Base-by-base conservation (phyloP, 768 basidiomycete species). In the Podaxis mareebaensis region DNA sequence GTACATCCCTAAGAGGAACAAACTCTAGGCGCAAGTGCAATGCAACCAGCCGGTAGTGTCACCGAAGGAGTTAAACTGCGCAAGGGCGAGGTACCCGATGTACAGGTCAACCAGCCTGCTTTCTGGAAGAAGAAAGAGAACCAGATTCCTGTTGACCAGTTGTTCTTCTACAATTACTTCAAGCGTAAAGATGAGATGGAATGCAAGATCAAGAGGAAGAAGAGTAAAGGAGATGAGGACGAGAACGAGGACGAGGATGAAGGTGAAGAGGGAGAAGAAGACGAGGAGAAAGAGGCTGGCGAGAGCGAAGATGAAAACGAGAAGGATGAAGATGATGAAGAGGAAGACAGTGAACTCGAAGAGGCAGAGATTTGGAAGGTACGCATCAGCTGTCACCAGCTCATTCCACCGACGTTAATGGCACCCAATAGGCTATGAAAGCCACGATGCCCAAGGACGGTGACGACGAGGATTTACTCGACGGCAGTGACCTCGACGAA, bases 121-220 rank as follows among this genome's bases (percentile, higher is more conserved):
- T 97, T 95, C 74, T 84, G 91, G 85, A 85, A 80, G 71, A 85
- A 80, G 73, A 84, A 81, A 67, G 81, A 78, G 24, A 82, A 85
- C 59, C 88, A 94, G 56, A 83, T 99, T 4, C 91, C 94, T 0
- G 93, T 87, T 17, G 96, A 99, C 71, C 92, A 96, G 81, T 89
- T 92, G 51, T 98, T 98, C 82, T 97, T 95, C 79, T 89, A 98
- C 74, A 88, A 88, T 68, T 98, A 86, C 78, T 98, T 97, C 73
- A 81, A 85, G 10, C 81, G 80, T 68, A 95, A 93, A 74, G 78
- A 84, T 36, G 83, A 83, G 68, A 81, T 76, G 67, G 82, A 79
- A 52, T 69, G 71, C 53, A 74, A 78, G 36, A 73, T 74, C 36
- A 78, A 76, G 30, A 83, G 77, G 53, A 76, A 76, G 4, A 75